Percentiles rank a stretch among this genome's conserved stretches.
Conservation (phyloP, 2,329 filamentous ascomycete genomes). For the Diaporthe aspalathi region DNA sequence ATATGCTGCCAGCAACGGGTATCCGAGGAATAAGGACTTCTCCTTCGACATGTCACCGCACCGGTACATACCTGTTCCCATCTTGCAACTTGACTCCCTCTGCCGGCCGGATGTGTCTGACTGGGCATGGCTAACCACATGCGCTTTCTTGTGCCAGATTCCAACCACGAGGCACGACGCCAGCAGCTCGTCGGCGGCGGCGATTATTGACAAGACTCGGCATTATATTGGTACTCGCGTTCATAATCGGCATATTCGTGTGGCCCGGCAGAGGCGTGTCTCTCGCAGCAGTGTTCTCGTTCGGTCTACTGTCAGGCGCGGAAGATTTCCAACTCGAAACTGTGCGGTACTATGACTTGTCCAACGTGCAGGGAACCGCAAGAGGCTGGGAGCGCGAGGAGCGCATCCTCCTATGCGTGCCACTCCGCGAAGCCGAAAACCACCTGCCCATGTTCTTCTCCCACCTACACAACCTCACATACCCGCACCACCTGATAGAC, state of each 20-base stretch:
- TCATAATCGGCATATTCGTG: slow-evolving; percentile 79
- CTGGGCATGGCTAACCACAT: slow-evolving; percentile 39
- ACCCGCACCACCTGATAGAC: slow-evolving; percentile 96
- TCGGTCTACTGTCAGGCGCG: slow-evolving; percentile 75
- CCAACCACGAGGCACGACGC: slow-evolving; percentile 81
- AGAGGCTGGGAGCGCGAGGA: slow-evolving; percentile 97
- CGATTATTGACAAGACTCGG: slow-evolving; percentile 78
- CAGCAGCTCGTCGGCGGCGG: slow-evolving; percentile 77
- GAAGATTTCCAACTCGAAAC: slow-evolving; percentile 88
- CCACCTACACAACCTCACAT: slow-evolving; percentile 96
- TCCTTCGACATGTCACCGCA: slow-evolving; percentile 91
- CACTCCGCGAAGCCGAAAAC: slow-evolving; percentile 89
- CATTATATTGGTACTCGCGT: slow-evolving; percentile 66
- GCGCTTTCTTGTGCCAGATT: slow-evolving; percentile 68
- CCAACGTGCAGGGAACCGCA: slow-evolving; percentile 89
- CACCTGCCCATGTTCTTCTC: slow-evolving; percentile 98
- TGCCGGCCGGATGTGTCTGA: background rate
- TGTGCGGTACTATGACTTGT: slow-evolving; percentile 95
- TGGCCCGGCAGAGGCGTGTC: slow-evolving; percentile 69
- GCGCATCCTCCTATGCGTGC: slow-evolving; percentile 93
- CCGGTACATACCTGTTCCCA: slow-evolving; percentile 68
- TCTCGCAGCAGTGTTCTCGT: slow-evolving; percentile 70
- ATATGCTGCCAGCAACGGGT: slow-evolving; percentile 79
- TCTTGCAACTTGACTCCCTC: slow-evolving; percentile 21
- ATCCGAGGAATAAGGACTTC: slow-evolving; percentile 71